These are phyloP conservation scores for Sporisorium reilianum DNA, from an alignment of 1,284 basidiomycete species.

Conservation along the genomic window DNA sequence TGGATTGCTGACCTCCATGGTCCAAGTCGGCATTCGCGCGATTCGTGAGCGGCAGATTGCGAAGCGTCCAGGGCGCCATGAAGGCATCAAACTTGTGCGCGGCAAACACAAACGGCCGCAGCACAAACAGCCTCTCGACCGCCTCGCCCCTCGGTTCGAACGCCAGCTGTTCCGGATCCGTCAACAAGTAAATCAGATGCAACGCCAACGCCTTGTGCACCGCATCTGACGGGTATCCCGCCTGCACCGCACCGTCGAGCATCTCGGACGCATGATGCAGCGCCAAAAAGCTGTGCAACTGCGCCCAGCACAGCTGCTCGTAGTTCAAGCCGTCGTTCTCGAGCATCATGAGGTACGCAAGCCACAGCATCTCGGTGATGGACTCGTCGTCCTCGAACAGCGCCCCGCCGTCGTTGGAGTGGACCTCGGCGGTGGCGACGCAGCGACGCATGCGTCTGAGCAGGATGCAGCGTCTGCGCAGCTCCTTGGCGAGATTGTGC, in stretches of 20 bases:
- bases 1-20: not conserved
- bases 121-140: conserved; percentile 73
- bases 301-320: conserved; percentile 53
- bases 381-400: conserved; percentile 21
- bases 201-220: conserved; percentile 70
- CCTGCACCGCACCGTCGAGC: conserved; percentile 67
- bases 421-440: conserved; percentile 7
- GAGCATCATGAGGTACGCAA: conserved; percentile 60
- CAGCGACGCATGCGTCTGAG: conserved; percentile 57
- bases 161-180: conserved; percentile 61
- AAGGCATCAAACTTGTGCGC: conserved; percentile 73
- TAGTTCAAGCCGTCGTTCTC: conserved; percentile 64
- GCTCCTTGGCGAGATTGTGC: conserved; percentile 48
- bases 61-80: conserved; percentile 72
- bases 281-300: conserved; percentile 51
- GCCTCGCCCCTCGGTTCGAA: conserved; percentile 70
- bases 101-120: conserved; percentile 73
- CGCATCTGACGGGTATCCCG: conserved; percentile 70
- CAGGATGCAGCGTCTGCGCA: conserved; percentile 47
- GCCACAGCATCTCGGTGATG: conserved; percentile 61
- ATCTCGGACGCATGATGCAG: conserved; percentile 67
- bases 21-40: not conserved
- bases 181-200: conserved; percentile 71
- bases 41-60: conserved; percentile 35
- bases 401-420: conserved; percentile 2